These are phyloP conservation scores for Talaromyces nanjingensis DNA, from an alignment of 495 filamentous ascomycete genomes.

Conservation along the genomic window DNA sequence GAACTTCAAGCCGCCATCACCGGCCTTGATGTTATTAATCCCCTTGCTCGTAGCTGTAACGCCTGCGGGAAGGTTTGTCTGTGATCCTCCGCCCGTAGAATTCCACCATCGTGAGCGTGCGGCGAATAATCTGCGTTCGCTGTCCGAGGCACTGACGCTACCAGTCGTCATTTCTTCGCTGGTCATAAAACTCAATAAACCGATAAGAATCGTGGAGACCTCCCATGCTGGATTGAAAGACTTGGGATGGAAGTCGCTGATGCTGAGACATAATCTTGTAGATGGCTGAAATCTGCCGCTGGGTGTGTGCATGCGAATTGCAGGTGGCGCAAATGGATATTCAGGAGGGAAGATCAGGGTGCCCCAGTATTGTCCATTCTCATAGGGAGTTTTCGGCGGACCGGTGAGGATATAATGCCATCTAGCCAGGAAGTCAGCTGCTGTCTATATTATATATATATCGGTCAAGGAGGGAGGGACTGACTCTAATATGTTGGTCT, in stretches of 20 bases:
- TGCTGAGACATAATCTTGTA: slow-evolving; percentile 86
- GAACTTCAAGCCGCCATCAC: slow-evolving; percentile 90
- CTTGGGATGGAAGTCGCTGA: slow-evolving; percentile 94
- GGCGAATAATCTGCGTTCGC: slow-evolving; percentile 73
- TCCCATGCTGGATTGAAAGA: slow-evolving; percentile 99
- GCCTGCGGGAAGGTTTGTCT: slow-evolving; percentile 40
- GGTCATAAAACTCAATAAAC: slow-evolving; percentile 94
- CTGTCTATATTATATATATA: neutral
- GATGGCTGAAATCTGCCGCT: slow-evolving; percentile 91
- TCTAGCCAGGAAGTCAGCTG: slow-evolving; percentile 30
- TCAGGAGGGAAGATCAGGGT: slow-evolving; percentile 91
- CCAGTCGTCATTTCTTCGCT: slow-evolving; percentile 98
- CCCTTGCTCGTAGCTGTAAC: slow-evolving; percentile 42
- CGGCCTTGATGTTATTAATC: slow-evolving; percentile 66
- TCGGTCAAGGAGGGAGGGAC: slow-evolving; percentile 12
- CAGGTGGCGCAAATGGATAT: slow-evolving; percentile 94
- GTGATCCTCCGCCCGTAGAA: slow-evolving; percentile 85
- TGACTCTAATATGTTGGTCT: slow-evolving; percentile 89
- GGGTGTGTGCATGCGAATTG: slow-evolving; percentile 98
- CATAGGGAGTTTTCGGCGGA: slow-evolving; percentile 89
- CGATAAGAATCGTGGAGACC: slow-evolving; percentile 91
- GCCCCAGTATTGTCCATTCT: slow-evolving; percentile 96
- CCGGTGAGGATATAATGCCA: slow-evolving; percentile 99
- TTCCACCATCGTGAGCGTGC: slow-evolving; percentile 92
- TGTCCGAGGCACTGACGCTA: slow-evolving; percentile 69